Evolutionary conservation across 2,329 filamentous ascomycete genomes (phyloP), one percentile per base, ranked within the genome.

Genomic region (Tolypocladium paradoxum): DNA sequence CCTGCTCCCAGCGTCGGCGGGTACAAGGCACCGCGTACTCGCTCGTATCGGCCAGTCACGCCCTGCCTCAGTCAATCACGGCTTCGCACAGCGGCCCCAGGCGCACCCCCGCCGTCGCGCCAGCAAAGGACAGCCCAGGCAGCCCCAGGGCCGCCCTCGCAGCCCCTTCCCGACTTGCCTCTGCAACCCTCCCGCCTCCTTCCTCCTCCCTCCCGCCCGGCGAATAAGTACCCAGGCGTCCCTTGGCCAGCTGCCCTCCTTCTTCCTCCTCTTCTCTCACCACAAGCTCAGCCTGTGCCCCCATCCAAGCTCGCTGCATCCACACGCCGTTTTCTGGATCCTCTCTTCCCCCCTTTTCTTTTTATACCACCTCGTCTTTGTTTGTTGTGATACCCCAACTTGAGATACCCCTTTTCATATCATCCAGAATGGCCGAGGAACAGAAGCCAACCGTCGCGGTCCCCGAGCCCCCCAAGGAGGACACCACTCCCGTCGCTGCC

Each of bases 351-450:
- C 16, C 60, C 59, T 65, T 65, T 65, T 65, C 60, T 63, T 70
- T 70, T 70, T 66, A 69, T 69, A 68, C 66, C 65, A 58, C 65
- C 63, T 50, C 62, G 63, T 65, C 68, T 69, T 70, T 71, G 65
- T 68, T 70, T 71, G 64, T 72, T 73, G 72, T 76, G 75, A 78
- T 78, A 77, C 75, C 74, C 68, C 63, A 64, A 66, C 70, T 69
- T 67, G 64, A 68, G 65, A 71, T 67, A 67, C 64, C 68, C 65
- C 66, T 66, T 69, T 69, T 63, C 68, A 65, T 60, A 67, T 67
- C 69, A 67, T 67, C 69, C 75, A 79, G 65, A 77, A 89, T 89
- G 85, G 83, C 87, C 74, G 85, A 89, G 67, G 77, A 76, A 71
- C 79, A 83, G 72, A 89, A 90, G 76, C 79, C 84, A 68, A 76